Conservation (phyloP, 2,329 filamentous ascomycete genomes). For the Xenosphaeropsis pyriputrescens region DNA sequence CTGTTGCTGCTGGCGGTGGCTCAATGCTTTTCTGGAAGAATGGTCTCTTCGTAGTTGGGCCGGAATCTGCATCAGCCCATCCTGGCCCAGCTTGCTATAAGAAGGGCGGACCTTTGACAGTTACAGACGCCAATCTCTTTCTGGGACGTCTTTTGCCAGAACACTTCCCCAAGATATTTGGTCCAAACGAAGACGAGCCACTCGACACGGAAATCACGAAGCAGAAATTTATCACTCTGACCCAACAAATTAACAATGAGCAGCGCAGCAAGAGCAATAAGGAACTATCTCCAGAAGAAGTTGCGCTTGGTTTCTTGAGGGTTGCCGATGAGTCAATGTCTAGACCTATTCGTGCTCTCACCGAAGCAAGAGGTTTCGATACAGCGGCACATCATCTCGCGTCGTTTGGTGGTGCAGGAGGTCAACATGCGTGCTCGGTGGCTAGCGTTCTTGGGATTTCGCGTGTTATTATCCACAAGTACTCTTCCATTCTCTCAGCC, state of each 20-base stretch:
- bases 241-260: constrained; percentile 66
- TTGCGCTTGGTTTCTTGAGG: constrained; percentile 78
- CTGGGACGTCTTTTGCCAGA: constrained; percentile 74
- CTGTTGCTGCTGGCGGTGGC: constrained; percentile 80
- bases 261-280: constrained; percentile 51
- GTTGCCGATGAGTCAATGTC: constrained; percentile 91
- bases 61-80: constrained; percentile 77
- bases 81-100: constrained; percentile 85
- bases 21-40: constrained; percentile 79
- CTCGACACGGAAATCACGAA: constrained; percentile 65
- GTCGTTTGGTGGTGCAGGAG: constrained; percentile 83
- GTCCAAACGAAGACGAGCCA: constrained; percentile 71
- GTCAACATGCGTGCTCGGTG: constrained; percentile 85
- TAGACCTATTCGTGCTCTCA: constrained; percentile 75
- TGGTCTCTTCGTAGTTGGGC: constrained; percentile 79
- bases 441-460: constrained; percentile 71
- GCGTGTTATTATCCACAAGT: constrained; percentile 74
- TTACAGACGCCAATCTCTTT: constrained; percentile 87
- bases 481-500: constrained; percentile 79
- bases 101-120: constrained; percentile 76
- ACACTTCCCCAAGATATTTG: constrained; percentile 93
- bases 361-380: constrained; percentile 84
- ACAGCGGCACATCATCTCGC: constrained; percentile 82
- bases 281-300: constrained; percentile 48
- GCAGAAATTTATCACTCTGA: constrained; percentile 60